Evolutionary conservation across 768 basidiomycete species (phyloP).

Genomic region (Ephemerocybe angulata): DNA sequence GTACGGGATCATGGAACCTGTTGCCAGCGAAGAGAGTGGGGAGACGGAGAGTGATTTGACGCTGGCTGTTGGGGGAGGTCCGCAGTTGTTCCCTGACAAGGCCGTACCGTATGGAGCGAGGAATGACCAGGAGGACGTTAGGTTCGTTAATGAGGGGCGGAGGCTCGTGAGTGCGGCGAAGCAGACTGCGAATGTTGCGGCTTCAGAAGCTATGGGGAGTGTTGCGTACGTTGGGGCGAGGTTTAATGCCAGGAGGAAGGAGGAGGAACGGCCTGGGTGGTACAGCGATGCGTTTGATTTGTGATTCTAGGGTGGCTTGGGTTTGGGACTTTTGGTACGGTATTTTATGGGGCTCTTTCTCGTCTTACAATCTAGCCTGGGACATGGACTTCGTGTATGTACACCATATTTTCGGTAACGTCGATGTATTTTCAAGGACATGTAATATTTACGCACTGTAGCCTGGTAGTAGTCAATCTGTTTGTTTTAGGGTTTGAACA

Average conservation of each 20-base stretch:
- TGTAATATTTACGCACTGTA: too few relatives aligned
- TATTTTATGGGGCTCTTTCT: too few relatives aligned
- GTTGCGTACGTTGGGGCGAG: slow-evolving; percentile 19
- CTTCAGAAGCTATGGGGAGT: slow-evolving; percentile 18
- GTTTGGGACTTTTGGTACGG: too few relatives aligned
- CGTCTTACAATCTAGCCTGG: too few relatives aligned
- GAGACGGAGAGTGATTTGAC: slow-evolving; percentile 22
- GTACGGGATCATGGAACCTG: slow-evolving; percentile 8
- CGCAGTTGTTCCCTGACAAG: slow-evolving; percentile 34
- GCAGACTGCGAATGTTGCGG: slow-evolving; percentile 10
- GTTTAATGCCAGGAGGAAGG: slow-evolving; percentile 20
- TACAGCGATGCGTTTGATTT: slow-evolving; percentile 35
- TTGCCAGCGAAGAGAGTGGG: slow-evolving; percentile 6
- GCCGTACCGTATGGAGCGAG: slow-evolving; percentile 24
- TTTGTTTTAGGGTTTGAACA: too few relatives aligned
- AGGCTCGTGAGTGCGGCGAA: slow-evolving; percentile 15
- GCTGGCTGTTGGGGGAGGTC: slow-evolving; percentile 33
- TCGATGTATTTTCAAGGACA: too few relatives aligned
- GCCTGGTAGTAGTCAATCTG: too few relatives aligned
- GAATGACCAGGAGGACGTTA: slow-evolving; percentile 18
- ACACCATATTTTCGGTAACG: too few relatives aligned
- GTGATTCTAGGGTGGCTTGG: too few relatives aligned
- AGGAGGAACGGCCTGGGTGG: slow-evolving; percentile 24
- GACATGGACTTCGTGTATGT: too few relatives aligned
- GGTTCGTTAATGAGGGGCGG: slow-evolving; percentile 13